A percentile compares a stretch with the other conserved stretches of the same genome.
Evolutionary conservation across 2,329 filamentous ascomycete species (phyloP).

Genomic region (Byssothecium circinans): DNA sequence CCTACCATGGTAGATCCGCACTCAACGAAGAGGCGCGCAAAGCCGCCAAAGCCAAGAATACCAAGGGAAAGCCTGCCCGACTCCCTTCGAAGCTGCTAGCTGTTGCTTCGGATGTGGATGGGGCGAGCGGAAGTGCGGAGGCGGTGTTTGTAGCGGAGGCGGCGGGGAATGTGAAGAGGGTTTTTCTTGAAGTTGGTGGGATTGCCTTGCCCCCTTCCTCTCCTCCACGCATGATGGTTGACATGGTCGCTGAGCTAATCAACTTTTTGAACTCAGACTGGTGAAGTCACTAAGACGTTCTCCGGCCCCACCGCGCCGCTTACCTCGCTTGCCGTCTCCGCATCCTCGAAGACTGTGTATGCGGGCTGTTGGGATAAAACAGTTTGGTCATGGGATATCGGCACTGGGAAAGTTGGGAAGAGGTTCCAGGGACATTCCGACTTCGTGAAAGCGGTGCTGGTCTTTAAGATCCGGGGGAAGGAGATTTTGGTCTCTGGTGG

Average conservation of each 20-base stretch:
- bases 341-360: conserved; percentile 61
- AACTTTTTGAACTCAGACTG: conserved; percentile 22
- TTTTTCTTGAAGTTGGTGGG: conserved; percentile 74
- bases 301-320: conserved; percentile 78
- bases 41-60: conserved; percentile 75
- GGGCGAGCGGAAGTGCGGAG: conserved; percentile 56
- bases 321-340: conserved; percentile 38
- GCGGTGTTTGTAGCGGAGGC: conserved; percentile 83
- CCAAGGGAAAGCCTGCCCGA: conserved; percentile 76
- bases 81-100: conserved; percentile 87
- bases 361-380: conserved; percentile 94
- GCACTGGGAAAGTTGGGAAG: conserved; percentile 46
- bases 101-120: conserved; percentile 67
- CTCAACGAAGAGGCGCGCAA: conserved; percentile 61
- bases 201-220: conserved; percentile 21
- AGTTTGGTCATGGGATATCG: conserved; percentile 77
- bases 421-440: conserved; percentile 79
- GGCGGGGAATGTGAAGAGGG: conserved; percentile 73
- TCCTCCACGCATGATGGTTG: no score
- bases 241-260: no score
- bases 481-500: conserved; percentile 55
- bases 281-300: conserved; percentile 55
- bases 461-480: conserved; percentile 59
- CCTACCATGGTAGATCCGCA: conserved; percentile 46
- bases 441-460: conserved; percentile 83